phyloP scores from a whole-genome alignment of 208 protist species.

The Leishmania amazonensis region DNA sequence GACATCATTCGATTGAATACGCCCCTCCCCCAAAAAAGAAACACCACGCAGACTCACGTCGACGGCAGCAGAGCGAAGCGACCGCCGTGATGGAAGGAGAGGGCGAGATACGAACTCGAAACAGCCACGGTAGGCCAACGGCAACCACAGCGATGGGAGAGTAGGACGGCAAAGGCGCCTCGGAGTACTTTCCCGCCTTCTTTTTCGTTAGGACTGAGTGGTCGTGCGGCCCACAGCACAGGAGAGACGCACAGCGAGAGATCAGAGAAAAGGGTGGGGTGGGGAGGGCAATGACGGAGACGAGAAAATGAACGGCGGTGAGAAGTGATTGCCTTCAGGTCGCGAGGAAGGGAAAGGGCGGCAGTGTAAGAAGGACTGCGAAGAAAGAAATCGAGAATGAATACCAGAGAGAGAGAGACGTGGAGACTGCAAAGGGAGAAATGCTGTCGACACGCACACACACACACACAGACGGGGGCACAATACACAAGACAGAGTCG shows the following conservation, averaged over 20 bases:
- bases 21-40: no score
- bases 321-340: neutral
- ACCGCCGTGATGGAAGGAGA: neutral
- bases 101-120: neutral
- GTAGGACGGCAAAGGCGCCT: no score
- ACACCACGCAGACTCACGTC: neutral
- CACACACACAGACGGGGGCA: neutral
- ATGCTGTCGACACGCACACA: neutral
- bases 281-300: neutral
- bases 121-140: neutral
- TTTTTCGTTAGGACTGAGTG: neutral
- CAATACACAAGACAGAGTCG: neutral
- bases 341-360: neutral
- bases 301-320: neutral
- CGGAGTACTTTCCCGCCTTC: neutral
- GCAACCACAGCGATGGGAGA: neutral
- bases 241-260: neutral
- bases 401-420: neutral
- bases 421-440: neutral
- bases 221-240: neutral
- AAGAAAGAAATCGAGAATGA: neutral
- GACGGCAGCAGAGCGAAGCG: neutral
- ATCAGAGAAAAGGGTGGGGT: neutral
- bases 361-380: neutral
- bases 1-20: neutral